phyloP scores from a whole-genome alignment of 2,329 filamentous ascomycete species.

The Neofusicoccum kwambonambiense region DNA sequence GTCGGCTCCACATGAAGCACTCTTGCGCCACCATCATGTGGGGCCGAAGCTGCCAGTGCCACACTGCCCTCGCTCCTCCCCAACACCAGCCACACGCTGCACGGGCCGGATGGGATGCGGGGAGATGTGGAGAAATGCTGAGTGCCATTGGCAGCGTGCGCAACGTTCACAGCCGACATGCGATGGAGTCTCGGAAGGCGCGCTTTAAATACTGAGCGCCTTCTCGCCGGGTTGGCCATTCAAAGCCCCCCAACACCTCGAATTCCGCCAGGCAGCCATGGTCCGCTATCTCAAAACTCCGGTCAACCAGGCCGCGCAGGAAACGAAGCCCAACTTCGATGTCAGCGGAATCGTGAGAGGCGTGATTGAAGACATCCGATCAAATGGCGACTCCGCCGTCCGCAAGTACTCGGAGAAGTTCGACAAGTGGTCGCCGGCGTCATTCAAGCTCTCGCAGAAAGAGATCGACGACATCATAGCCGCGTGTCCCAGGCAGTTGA shows the following conservation, averaged over 20 bases:
- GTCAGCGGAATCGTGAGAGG: conserved; percentile 41
- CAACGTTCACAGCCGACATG: neutral
- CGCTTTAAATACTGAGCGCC: neutral
- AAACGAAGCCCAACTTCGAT: neutral
- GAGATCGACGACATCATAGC: conserved; percentile 47
- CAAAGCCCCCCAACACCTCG: neutral
- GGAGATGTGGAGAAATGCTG: neutral
- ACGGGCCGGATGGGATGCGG: neutral
- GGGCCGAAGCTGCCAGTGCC: neutral
- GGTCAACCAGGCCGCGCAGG: neutral
- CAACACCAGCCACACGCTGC: neutral
- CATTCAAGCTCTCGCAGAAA: conserved; percentile 48
- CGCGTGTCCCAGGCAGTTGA: conserved; percentile 46
- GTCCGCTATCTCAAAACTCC: neutral
- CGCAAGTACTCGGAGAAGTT: conserved; percentile 53
- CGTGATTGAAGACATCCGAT: conserved; percentile 50
- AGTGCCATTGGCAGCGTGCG: neutral
- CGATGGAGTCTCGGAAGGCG: neutral
- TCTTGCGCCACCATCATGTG: neutral
- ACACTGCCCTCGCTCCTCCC: neutral
- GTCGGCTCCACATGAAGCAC: neutral
- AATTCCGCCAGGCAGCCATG: neutral
- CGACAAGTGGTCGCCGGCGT: conserved; percentile 52
- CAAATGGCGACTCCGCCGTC: conserved; percentile 50
- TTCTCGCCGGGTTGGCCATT: neutral